Base-by-base conservation (phyloP, 305 asterid species). In the Fraxinus sp. region DNA sequence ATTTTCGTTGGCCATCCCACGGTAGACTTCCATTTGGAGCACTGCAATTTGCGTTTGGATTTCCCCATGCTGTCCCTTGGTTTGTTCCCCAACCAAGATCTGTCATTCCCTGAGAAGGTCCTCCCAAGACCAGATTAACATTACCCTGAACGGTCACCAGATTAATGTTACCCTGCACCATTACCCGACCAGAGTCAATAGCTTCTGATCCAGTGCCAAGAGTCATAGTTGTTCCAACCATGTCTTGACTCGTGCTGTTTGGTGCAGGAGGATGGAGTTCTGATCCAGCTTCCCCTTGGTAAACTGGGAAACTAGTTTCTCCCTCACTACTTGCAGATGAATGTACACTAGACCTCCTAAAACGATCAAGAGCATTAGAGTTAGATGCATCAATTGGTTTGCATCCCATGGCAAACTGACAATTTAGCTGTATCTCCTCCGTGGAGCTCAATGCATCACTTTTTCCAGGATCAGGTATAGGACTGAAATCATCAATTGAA, bases 401-500 rank as follows among this genome's bases (percentile, higher is more conserved):
- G 81, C 89, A 88, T 22, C 86, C 83, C 79, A 44, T 80, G 11
- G 89, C 68, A 24, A 90, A 83, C 28, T 79, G 91, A 83, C 88
- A 83, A 1, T 84, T 84, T 66, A 84, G 59, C 16, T 86, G 87
- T 49, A 88, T 75, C 64, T 93, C 94, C 4, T 86, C 88, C 0
- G 89, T 88, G 81, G 97, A 91, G 93, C 97, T 92, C 74, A 91
- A 85, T 46, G 93, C 95, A 32, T 92, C 97, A 24, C 93, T 89
- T 84, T 81, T 90, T 76, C 87, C 90, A 7, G 90, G 90, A 82
- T 91, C 95, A 7, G 81, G 87, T 18, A 88, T 83, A 7, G 97
- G 88, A 79, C 91, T 89, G 83, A 94, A 90, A 62, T 94, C 97
- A 81, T 94, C 99, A 1, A 97, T 90, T 24, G 97, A 92, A 85